Conservation (phyloP, 116 monocot species). For the Iris pallida region DNA sequence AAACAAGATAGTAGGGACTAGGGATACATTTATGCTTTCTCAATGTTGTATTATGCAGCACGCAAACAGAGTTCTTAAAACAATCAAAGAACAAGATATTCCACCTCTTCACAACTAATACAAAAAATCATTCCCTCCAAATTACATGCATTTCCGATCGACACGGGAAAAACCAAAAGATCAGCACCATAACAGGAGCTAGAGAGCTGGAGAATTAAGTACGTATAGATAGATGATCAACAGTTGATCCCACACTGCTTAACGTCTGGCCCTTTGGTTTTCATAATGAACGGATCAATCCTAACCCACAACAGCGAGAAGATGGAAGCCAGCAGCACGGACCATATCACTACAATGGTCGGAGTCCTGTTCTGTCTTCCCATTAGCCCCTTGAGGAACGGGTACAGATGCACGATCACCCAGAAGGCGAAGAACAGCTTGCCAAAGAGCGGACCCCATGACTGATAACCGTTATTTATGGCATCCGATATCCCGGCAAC, state of each 20-base stretch:
- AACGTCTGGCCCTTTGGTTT: constrained; percentile 72
- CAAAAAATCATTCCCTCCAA: too few species aligned
- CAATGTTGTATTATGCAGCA: too few species aligned
- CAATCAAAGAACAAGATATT: too few species aligned
- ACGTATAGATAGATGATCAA: constrained; percentile 28
- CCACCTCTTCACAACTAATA: too few species aligned
- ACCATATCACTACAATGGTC: constrained; percentile 91
- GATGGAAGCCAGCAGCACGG: constrained; percentile 77
- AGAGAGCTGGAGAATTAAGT: too few species aligned
- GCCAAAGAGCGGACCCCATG: constrained; percentile 92
- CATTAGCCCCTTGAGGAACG: constrained; percentile 97
- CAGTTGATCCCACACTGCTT: constrained; percentile 94
- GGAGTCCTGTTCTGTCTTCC: constrained; percentile 91
- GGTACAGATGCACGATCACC: constrained; percentile 95
- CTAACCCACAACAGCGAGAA: constrained; percentile 96
- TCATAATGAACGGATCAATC: constrained; percentile 81
- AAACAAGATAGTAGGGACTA: too few species aligned
- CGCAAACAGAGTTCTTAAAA: too few species aligned
- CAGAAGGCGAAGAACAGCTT: constrained; percentile 92
- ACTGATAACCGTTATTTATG: constrained; percentile 82
- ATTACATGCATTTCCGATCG: too few species aligned
- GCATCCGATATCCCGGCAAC: constrained; percentile 90
- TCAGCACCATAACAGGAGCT: too few species aligned
- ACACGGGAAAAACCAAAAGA: too few species aligned
- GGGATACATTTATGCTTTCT: too few species aligned